These are phyloP conservation scores for Acrodontium crateriforme DNA, from an alignment of 2,329 filamentous ascomycete genomes.

Conservation along the genomic window DNA sequence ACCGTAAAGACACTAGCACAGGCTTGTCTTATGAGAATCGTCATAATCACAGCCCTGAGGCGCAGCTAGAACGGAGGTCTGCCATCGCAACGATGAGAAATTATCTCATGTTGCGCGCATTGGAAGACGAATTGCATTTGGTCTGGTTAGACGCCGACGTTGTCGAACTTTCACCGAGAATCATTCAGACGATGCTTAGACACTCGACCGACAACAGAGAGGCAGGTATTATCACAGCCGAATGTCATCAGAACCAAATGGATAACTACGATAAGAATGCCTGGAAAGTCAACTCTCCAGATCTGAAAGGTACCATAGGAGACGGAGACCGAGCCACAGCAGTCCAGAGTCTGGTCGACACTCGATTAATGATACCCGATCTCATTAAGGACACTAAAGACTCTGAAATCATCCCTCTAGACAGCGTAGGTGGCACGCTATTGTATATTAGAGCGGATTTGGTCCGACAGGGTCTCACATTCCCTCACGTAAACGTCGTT, in stretches of 20 bases:
- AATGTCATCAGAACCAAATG: conserved; percentile 20
- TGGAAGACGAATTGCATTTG: conserved; percentile 22
- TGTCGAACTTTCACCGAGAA: conserved; percentile 19
- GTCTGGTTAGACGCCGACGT: conserved; percentile 27
- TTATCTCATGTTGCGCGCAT: conserved; percentile 20
- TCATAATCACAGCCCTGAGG: conserved; percentile 7
- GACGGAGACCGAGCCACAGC: conserved; percentile 4
- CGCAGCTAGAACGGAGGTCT: conserved; percentile 13
- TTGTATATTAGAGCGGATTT: conserved; percentile 22
- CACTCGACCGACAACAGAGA: conserved; percentile 15
- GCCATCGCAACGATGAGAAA: conserved; percentile 21
- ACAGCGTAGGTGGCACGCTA: conserved; percentile 25
- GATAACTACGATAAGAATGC: conserved; percentile 26
- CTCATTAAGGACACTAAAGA: conserved; percentile 14
- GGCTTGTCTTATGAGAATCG: conserved; percentile 5
- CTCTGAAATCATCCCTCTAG: conserved; percentile 21
- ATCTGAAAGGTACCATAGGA: conserved; percentile 1
- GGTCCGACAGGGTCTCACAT: conserved; percentile 22
- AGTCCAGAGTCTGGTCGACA: conserved; percentile 3
- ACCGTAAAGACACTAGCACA: conserved; percentile 1
- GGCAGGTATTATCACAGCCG: conserved; percentile 22
- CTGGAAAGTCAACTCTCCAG: conserved; percentile 12
- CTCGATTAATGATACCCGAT: conserved; percentile 7
- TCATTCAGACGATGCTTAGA: conserved; percentile 20
- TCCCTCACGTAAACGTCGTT: conserved; percentile 22